Conservation (phyloP, 139 green algal genomes). For the Marvania coccoides region DNA sequence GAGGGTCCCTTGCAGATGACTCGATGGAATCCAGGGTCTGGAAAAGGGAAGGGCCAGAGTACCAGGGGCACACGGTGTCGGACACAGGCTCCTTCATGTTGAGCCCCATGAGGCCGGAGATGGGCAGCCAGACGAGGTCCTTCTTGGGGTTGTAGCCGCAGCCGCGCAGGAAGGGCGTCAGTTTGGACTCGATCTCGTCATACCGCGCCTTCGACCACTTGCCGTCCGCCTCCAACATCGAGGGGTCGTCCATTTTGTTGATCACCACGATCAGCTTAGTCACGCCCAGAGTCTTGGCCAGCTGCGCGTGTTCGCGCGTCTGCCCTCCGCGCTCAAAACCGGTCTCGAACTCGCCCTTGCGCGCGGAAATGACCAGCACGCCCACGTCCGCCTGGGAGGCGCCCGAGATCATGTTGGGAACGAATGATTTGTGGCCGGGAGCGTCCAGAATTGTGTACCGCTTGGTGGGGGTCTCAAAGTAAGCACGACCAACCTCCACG, state of each 20-base stretch:
- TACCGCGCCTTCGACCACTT: conserved; percentile 70
- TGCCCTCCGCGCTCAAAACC: conserved; percentile 91
- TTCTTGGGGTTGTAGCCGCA: conserved; percentile 90
- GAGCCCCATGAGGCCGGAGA: conserved; percentile 81
- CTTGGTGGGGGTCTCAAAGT: conserved; percentile 82
- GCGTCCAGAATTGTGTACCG: conserved; percentile 94
- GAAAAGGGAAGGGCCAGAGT: conserved; percentile 84
- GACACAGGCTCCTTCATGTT: conserved; percentile 76
- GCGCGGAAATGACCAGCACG: conserved; percentile 83
- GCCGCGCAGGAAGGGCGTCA: conserved; percentile 81
- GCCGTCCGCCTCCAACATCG: conserved; percentile 40
- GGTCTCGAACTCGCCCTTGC: conserved; percentile 88
- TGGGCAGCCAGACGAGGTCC: conserved; percentile 86
- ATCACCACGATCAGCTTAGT: conserved; percentile 81
- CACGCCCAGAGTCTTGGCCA: conserved; percentile 93
- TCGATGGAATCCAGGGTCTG: conserved; percentile 82
- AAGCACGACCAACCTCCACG: conserved; percentile 88
- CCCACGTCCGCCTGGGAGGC: conserved; percentile 79
- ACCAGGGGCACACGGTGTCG: conserved; percentile 44
- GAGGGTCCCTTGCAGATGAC: conserved; percentile 45
- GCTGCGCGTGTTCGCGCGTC: conserved; percentile 90
- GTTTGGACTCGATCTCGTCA: conserved; percentile 81
- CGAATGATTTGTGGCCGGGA: conserved; percentile 96
- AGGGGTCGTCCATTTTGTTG: conserved; percentile 93
- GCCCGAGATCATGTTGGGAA: conserved; percentile 96